Conservation (phyloP, 176 grass and related monocot species). For the Eragrostis curvula region DNA sequence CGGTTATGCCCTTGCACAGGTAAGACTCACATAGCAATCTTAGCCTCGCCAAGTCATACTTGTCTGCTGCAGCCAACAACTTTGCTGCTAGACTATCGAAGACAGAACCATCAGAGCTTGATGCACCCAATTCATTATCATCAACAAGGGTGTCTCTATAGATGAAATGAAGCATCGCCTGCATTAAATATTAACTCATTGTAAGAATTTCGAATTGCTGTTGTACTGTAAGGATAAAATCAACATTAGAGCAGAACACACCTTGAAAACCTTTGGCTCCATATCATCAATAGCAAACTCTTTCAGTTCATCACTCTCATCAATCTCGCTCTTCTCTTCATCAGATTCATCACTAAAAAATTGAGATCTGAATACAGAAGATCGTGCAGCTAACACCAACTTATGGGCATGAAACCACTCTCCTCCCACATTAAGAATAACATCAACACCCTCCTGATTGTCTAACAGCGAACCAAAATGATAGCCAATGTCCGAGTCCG, state of each 20-base stretch:
- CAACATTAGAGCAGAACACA: constrained; percentile 39
- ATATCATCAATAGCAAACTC: constrained; percentile 75
- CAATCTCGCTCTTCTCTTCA: constrained; percentile 43
- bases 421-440: constrained; percentile 79
- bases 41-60: constrained; percentile 78
- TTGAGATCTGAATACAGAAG: constrained; percentile 65
- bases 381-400: constrained; percentile 80
- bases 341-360: constrained; percentile 61
- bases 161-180: constrained; percentile 89
- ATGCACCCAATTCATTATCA: constrained; percentile 67
- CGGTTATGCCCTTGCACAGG: constrained; percentile 82
- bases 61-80: constrained; percentile 86
- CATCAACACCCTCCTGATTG: constrained; percentile 79
- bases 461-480: constrained; percentile 85
- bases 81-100: constrained; percentile 80
- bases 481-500: constrained; percentile 84
- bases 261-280: constrained; percentile 95
- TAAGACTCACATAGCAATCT: constrained; percentile 82
- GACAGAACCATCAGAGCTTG: constrained; percentile 68
- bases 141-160: constrained; percentile 86
- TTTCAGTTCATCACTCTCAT: constrained; percentile 36
- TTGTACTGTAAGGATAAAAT: neutral
- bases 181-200: constrained; percentile 28
- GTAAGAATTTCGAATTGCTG: constrained; percentile 5
- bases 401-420: constrained; percentile 94